Evolutionary conservation across 768 basidiomycete species (phyloP), one percentile per base, ranked within the genome.

Genomic region (Mycena floridula): DNA sequence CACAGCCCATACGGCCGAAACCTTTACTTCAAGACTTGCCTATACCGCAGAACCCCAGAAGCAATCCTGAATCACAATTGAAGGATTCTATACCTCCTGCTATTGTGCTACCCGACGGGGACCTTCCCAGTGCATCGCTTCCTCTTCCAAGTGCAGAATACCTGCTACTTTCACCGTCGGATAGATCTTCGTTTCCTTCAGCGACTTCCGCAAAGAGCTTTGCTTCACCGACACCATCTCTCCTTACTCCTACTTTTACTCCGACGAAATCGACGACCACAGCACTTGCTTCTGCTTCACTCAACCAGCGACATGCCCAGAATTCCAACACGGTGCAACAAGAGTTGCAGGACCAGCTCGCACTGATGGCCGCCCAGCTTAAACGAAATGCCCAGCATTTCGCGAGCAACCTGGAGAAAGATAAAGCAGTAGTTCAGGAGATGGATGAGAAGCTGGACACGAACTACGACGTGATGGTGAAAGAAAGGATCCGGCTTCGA

Each of bases 321-420:
- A 74, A 77, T 47, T 77, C 83, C n/a, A 73, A 60, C 26, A 70
- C 73, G 1, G 64, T 85, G 2, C 91, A 94, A 21, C 77, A 89
- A 41, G 78, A 87, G 20, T 77, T 94, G 38, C 74, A 86, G 0
- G 68, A 69, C 7, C 84, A 89, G 54, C 77, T 94, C 21, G 82
- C 81, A 1, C 62, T 79, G 45, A 97, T 98, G 94, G 90, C 91
- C 1, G 69, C 80, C 8, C 90, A 92, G 58, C 79, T 98, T 40
- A 89, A 87, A 54, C 72, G 78, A 20, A 95, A 95, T 52, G 83
- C 91, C 0, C 59, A 83, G 0, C 80, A 90, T 54, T 94, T 97
- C 58, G 76, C 85, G 4, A 70, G 72, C 4, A 69, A 81, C 9
- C 67, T 98, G 1, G 81, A 68, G 32, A 82, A 82, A 44, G 94